Conservation (phyloP, 164 flowering plant genomes). For the Chimonanthus salicifolius region DNA sequence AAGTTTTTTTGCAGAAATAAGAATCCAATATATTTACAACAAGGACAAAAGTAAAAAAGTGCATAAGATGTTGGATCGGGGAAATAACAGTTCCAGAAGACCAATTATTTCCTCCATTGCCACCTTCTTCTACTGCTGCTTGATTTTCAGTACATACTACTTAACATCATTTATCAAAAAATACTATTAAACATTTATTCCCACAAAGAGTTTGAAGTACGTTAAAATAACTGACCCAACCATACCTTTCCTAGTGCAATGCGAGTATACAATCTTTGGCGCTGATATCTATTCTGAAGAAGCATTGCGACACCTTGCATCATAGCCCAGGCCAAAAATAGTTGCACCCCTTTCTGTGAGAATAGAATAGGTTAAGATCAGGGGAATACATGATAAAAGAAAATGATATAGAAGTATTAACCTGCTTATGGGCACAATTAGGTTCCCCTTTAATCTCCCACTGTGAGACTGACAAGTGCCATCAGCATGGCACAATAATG, state of each 20-base stretch:
- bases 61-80: not conserved
- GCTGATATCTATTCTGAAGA: constrained; percentile 91
- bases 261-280: constrained; percentile 95
- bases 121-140: not conserved
- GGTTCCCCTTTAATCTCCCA: constrained; percentile 96
- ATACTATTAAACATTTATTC: not conserved
- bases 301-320: constrained; percentile 99
- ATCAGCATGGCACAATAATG: constrained; percentile 90
- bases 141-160: not conserved
- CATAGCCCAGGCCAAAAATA: constrained; percentile 91
- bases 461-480: constrained; percentile 93
- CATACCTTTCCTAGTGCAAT: constrained; percentile 95
- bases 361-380: constrained; percentile 1
- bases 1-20: not conserved
- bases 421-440: constrained; percentile 88
- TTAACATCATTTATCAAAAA: not conserved
- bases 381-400: not conserved
- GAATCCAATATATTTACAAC: not conserved
- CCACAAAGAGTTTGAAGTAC: not conserved
- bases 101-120: too few species aligned
- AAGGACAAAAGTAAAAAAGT: not conserved
- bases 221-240: not conserved
- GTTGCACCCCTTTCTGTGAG: constrained; percentile 77
- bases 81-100: not conserved
- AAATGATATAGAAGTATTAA: constrained; percentile 15